Percentiles rank a stretch among this genome's conserved stretches.
Conservation (phyloP, 202 grass and related monocot species). For the Cymbopogon flexuosus region DNA sequence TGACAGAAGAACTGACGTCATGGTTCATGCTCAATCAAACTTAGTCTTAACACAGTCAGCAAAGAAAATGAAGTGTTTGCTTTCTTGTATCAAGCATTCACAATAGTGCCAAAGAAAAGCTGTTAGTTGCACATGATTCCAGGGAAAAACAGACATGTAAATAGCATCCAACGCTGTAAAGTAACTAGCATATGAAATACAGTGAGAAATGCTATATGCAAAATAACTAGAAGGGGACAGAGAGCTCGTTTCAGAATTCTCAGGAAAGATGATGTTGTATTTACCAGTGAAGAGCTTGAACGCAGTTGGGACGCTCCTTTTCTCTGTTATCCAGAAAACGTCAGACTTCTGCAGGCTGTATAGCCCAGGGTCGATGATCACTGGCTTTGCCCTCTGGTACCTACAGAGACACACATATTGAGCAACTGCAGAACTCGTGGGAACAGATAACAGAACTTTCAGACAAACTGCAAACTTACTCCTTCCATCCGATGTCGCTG, state of each 20-base stretch:
- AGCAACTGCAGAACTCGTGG: slow-evolving; percentile 2
- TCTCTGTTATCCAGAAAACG: slow-evolving; percentile 97
- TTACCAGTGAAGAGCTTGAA: slow-evolving; percentile 99
- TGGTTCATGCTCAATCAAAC: neutral
- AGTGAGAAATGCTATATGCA: neutral
- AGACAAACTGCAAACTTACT: slow-evolving; percentile 51
- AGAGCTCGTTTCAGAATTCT: neutral
- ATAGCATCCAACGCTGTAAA: neutral
- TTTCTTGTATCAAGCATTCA: slow-evolving; percentile 3
- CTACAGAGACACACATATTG: slow-evolving; percentile 41
- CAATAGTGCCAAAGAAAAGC: neutral
- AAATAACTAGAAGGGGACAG: neutral
- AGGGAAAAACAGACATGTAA: neutral
- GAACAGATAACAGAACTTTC: slow-evolving; percentile 11
- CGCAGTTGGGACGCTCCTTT: slow-evolving; percentile 86
- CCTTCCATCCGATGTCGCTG: slow-evolving; percentile 96
- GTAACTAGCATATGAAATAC: neutral
- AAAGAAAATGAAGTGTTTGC: neutral
- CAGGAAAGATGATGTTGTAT: neutral
- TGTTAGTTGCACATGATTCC: neutral
- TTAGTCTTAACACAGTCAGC: neutral
- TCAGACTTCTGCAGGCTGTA: slow-evolving; percentile 87
- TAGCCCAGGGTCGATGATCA: slow-evolving; percentile 91
- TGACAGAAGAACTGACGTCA: neutral
- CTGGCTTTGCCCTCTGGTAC: slow-evolving; percentile 85